phyloP scores from a whole-genome alignment of 345 rosid genomes.

The Eucalyptus sideroxylon region DNA sequence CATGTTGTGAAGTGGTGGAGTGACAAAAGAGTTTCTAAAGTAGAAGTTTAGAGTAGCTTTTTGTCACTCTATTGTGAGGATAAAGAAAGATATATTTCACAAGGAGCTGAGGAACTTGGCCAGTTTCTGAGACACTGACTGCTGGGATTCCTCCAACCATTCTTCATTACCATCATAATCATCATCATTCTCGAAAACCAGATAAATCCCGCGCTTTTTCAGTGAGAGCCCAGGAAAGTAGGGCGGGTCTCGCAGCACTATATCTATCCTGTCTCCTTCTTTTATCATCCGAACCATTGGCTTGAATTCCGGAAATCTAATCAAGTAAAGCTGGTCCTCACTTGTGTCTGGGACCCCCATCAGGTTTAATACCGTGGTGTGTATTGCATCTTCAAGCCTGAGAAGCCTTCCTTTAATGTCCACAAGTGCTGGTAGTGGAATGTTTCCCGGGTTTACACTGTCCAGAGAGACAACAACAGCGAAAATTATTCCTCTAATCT shows the following conservation, averaged over 20 bases:
- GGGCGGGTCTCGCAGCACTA: conserved; percentile 5
- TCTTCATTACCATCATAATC: conserved; percentile 32
- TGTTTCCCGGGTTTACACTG: conserved; percentile 9
- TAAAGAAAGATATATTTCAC: neutral
- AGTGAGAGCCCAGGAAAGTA: conserved; percentile 8
- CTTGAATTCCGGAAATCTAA: conserved; percentile 16
- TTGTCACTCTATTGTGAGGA: neutral
- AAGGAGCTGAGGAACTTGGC: conserved; percentile 21
- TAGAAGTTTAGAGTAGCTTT: neutral
- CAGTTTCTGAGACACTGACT: conserved; percentile 23
- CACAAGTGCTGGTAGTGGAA: conserved; percentile 7
- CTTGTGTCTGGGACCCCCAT: conserved; percentile 34
- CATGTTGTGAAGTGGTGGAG: neutral
- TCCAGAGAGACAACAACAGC: conserved; percentile 36
- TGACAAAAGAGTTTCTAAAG: neutral
- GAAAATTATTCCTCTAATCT: conserved; percentile 29
- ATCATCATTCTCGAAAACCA: conserved; percentile 32
- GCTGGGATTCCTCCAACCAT: conserved; percentile 15
- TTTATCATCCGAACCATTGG: conserved; percentile 18
- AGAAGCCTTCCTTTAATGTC: conserved; percentile 27
- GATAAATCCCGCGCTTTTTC: conserved; percentile 28
- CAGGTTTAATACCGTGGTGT: conserved; percentile 3
- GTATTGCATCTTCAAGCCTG: neutral
- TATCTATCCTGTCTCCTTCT: conserved; percentile 21
- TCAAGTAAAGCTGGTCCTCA: conserved; percentile 38